Evolutionary conservation across 441 rosid genomes (phyloP).

Genomic region (Syzygium malaccense): DNA sequence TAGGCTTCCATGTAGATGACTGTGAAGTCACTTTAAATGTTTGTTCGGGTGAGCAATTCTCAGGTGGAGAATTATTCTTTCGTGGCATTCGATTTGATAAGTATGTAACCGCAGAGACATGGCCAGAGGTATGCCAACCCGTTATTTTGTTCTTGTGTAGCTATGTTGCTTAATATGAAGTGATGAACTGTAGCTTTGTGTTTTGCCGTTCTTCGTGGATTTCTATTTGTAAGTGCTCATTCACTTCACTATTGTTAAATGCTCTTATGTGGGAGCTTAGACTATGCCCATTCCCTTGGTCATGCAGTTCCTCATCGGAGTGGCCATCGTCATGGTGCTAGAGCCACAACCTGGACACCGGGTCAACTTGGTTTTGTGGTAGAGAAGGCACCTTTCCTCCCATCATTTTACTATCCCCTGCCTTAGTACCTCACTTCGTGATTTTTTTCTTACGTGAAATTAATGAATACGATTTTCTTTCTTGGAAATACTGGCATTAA

Average conservation of each 20-base stretch:
- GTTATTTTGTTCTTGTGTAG: neutral
- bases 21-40: constrained; percentile 63
- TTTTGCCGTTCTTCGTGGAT: neutral
- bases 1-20: constrained; percentile 76
- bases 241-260: constrained; percentile 2
- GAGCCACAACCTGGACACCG: too few species aligned
- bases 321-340: too few species aligned
- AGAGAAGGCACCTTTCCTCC: too few species aligned
- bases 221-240: neutral
- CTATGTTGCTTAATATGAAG: neutral
- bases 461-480: neutral
- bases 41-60: constrained; percentile 57
- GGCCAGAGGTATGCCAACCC: constrained; percentile 30
- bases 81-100: constrained; percentile 57
- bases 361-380: too few species aligned
- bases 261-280: constrained; percentile 21
- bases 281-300: too few species aligned
- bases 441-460: neutral
- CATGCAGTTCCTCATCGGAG: too few species aligned
- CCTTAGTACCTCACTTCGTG: too few species aligned
- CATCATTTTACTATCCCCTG: too few species aligned
- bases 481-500: neutral
- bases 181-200: neutral
- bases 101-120: constrained; percentile 44
- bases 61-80: constrained; percentile 57